Base-by-base conservation (phyloP, 139 green algal species). In the Picochlorum sp. region DNA sequence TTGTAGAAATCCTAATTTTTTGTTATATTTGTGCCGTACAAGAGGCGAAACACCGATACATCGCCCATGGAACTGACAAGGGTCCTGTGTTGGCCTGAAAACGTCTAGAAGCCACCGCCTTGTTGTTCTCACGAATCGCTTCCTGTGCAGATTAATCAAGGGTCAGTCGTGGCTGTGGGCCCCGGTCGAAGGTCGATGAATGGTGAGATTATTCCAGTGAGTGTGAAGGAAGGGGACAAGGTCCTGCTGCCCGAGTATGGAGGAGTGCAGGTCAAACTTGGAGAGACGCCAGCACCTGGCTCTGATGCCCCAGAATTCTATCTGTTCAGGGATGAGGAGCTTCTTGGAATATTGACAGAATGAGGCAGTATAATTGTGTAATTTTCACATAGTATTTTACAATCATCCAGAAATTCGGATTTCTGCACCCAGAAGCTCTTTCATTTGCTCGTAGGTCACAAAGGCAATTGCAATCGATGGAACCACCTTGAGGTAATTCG, bases 401-500 rank as follows among this genome's bases (percentile, higher is more conserved):
- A 41, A 41, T 41, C 55, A 89, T 41, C 89, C 85, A 9, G 83
- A 84, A 49, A 92, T 89, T 14, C 84, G 66, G 49, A 90, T 84
- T 68, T 90, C 81, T 5, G 94, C 87, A 0, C 87, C 88, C 61
- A 97, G 69, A 38, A 87, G 16, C 58, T 95, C 87, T 65, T 95
- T 95, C 15, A 92, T 61, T 71, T 79, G 63, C 72, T 98, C 93
- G 57, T 98, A 98, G 2, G 82, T 89, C 18, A 96, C 93, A 73
- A 98, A 98, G 0, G 93, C 93, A 32, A 98, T 97, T 24, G 93
- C 92, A 52, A 98, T 98, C 62, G 84, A 95, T 3, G 93, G 93
- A n/a, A 91, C 85, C 32, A 98, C 92, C 70, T 99, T 99, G 62
- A 97, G 67, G 72, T 96, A 98, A 74, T 99, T 99, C 0, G 93